Base-by-base conservation (phyloP, 768 basidiomycete species). In the Rhodocollybia butyracea region DNA sequence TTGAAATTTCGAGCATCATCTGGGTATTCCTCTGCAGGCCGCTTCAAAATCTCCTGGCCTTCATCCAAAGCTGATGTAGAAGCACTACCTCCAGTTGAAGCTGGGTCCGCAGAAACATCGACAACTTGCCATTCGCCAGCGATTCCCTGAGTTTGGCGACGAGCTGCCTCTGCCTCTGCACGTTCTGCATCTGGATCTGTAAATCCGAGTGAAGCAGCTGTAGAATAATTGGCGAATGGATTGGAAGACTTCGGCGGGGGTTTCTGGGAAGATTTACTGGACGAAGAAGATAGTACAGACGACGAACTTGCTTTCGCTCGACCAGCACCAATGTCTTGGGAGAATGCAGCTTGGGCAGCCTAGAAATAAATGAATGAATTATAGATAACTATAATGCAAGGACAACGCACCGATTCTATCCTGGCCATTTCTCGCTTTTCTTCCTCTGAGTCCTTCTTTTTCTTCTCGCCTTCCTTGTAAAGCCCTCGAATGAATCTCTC, bases 391-490 rank as follows among this genome's bases (percentile, higher is more conserved):
- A 34, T 2, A 29, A 50, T 19, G 22, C 17, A 60, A 17, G 17
- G 12, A 7, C 7, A 3, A 63, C 77, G 12, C 53, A 89, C 96
- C 76, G 81, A 83, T 62, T 97, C 92, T 53, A 99, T 86, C 55
- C 85, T 71, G 8, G 77, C 85, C 82, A 99, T 93, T 68, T 97
- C 92, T 57, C 86, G 72, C 65, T 83, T 86, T 73, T 95, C 94
- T 66, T 95, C 90, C 60, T 91, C 91, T 39, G 74, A 73, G 56
- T 94, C 89, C 67, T 86, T 86, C 77, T 89, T 90, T 58, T 84
- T 84, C 73, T 90, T 91, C 70, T 91, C 91, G 2, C 96, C 92
- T 3, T 82, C 73, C 76, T 98, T 98, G 82, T 98, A 99, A 40
- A 98, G 80, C 36, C 89, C 85, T 22, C 94, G 79, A 55, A 98